Evolutionary conservation across 305 asterid genomes (phyloP).

Genomic region (Solanum aculeatissimum): DNA sequence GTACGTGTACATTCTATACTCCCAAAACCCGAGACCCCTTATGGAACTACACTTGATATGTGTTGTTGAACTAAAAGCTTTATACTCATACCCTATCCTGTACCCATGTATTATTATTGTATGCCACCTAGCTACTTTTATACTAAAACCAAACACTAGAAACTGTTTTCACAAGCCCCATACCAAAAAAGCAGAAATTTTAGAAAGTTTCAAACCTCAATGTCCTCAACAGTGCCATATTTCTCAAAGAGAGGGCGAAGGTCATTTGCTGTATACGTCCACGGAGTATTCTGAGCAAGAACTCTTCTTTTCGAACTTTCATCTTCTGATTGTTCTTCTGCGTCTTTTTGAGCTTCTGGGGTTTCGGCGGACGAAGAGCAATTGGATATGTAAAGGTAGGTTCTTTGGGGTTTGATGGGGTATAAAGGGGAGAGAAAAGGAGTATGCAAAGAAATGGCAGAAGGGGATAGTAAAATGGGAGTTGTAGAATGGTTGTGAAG

Average conservation of each 20-base stretch:
- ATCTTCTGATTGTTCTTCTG: conserved; percentile 13
- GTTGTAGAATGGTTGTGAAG: neutral
- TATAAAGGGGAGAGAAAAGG: conserved; percentile 1
- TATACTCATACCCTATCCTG: neutral
- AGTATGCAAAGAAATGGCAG: neutral
- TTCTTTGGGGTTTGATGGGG: conserved; percentile 9
- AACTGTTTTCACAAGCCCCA: neutral
- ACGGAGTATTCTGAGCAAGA: conserved; percentile 76
- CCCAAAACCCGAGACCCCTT: neutral
- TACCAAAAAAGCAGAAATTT: neutral
- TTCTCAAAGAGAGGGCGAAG: conserved; percentile 64
- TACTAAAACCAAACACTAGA: too few relatives aligned
- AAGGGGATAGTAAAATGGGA: neutral
- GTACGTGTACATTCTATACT: neutral
- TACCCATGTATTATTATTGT: neutral
- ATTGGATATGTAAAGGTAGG: conserved; percentile 19
- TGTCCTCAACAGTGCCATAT: conserved; percentile 57
- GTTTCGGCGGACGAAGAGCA: conserved; percentile 9
- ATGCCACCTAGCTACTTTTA: too few relatives aligned
- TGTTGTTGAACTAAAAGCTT: neutral
- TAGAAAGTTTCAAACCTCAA: conserved; percentile 38
- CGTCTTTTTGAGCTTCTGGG: conserved; percentile 5
- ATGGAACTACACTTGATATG: neutral
- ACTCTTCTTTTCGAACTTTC: conserved; percentile 43
- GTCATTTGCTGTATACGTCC: conserved; percentile 58